Conservation (phyloP, 2,329 filamentous ascomycete genomes). For the Gremmenia infestans region DNA sequence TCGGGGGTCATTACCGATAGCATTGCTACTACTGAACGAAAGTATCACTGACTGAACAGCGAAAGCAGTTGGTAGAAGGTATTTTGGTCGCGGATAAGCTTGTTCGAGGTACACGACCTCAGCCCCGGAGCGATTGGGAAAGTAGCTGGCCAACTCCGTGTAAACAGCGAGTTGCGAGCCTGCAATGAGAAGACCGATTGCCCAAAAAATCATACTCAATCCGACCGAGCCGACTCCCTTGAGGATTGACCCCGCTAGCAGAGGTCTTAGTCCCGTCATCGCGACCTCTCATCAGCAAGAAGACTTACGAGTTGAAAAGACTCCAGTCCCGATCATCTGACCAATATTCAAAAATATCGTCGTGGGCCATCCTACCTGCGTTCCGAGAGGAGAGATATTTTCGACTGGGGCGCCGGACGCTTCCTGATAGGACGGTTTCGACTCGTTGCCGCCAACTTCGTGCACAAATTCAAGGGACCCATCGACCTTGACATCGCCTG, state of each 20-base stretch:
- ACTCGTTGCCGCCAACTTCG: slow-evolving; percentile 41
- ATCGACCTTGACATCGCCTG: slow-evolving; percentile 8
- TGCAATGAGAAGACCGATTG: slow-evolving; percentile 56
- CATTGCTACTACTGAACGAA: slow-evolving; percentile 62
- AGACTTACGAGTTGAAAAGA: slow-evolving; percentile 58
- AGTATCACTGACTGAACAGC: slow-evolving; percentile 59
- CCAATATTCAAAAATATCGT: slow-evolving; percentile 57
- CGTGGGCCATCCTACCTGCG: slow-evolving; percentile 50
- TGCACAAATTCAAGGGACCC: slow-evolving; percentile 6
- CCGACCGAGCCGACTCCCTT: slow-evolving; percentile 57
- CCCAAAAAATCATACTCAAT: slow-evolving; percentile 58
- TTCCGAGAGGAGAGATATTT: slow-evolving; percentile 52
- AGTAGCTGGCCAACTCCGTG: slow-evolving; percentile 59
- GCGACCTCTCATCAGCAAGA: neutral
- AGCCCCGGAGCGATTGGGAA: slow-evolving; percentile 60
- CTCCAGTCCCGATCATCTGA: slow-evolving; percentile 58
- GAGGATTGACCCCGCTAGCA: slow-evolving; percentile 52
- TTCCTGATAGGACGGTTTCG: slow-evolving; percentile 48
- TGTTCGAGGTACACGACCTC: slow-evolving; percentile 67
- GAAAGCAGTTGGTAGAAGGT: slow-evolving; percentile 60
- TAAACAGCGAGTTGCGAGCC: slow-evolving; percentile 52
- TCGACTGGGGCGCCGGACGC: slow-evolving; percentile 59
- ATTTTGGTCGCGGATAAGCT: slow-evolving; percentile 58
- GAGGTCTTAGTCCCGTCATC: slow-evolving; percentile 12
- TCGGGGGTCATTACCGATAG: slow-evolving; percentile 38